These are phyloP conservation scores for Leptographium wingfieldii DNA, from an alignment of 2,329 filamentous ascomycete genomes.

Conservation along the genomic window DNA sequence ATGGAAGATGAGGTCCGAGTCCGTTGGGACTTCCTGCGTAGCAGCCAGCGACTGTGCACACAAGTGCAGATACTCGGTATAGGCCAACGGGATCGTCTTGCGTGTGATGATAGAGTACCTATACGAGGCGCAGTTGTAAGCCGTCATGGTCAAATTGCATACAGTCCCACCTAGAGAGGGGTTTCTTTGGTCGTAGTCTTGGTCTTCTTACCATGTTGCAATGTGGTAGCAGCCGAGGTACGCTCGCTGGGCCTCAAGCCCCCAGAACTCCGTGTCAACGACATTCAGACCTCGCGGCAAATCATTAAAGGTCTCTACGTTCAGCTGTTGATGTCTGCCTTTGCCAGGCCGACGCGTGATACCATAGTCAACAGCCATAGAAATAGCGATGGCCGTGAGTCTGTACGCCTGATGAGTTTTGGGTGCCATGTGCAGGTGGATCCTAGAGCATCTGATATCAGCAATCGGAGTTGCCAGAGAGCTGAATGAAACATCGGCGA, in stretches of 20 bases:
- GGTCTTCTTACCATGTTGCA: not conserved
- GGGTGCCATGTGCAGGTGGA: not conserved
- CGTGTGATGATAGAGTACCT: constrained; percentile 3
- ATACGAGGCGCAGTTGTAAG: not conserved
- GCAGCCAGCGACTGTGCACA: constrained; percentile 1
- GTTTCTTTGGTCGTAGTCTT: not conserved
- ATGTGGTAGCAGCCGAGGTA: constrained; percentile 6
- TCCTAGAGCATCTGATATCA: not conserved
- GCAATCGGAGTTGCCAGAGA: not conserved
- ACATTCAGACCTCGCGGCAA: not conserved
- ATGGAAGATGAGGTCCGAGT: not conserved
- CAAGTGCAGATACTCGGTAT: not conserved
- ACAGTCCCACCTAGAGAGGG: not conserved
- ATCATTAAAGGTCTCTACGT: constrained; percentile 1
- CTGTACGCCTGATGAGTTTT: not conserved
- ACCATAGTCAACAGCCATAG: constrained; percentile 3
- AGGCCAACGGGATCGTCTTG: constrained; percentile 1
- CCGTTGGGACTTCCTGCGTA: not conserved
- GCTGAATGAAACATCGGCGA: not conserved
- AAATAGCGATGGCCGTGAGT: constrained; percentile 2
- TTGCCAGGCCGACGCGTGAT: constrained; percentile 4
- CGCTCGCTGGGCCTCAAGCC: not conserved
- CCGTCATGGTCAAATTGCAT: not conserved
- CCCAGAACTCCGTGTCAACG: constrained; percentile 1
- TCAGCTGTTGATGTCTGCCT: constrained; percentile 3